These are phyloP conservation scores for Akanthomyces dipterigenus DNA, from an alignment of 2,329 filamentous ascomycete genomes.

Conservation along the genomic window DNA sequence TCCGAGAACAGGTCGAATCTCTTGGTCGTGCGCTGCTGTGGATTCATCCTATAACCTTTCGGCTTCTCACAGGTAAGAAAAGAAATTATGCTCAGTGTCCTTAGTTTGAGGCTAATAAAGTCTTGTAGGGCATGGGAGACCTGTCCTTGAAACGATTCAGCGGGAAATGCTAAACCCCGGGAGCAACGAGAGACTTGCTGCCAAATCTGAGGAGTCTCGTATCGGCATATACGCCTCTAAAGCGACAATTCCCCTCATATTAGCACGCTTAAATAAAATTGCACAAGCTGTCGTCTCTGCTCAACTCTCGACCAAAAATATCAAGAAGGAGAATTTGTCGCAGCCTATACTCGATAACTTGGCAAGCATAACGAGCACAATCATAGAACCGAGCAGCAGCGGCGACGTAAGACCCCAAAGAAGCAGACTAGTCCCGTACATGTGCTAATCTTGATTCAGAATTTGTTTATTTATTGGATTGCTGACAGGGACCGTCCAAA, in stretches of 20 bases:
- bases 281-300: slow-evolving; percentile 21
- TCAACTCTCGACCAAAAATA: slow-evolving; percentile 19
- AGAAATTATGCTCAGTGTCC: too few species aligned
- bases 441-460: slow-evolving; percentile 18
- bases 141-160: slow-evolving; percentile 22
- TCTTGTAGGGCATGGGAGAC: slow-evolving; percentile 14
- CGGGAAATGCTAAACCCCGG: slow-evolving; percentile 25
- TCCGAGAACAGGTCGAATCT: slow-evolving; percentile 6
- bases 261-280: slow-evolving; percentile 30
- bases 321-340: slow-evolving; percentile 16
- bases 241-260: slow-evolving; percentile 23
- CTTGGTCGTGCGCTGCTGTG: slow-evolving; percentile 5
- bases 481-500: slow-evolving; percentile 17
- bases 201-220: slow-evolving; percentile 16
- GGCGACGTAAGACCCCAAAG: slow-evolving; percentile 17
- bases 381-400: slow-evolving; percentile 17
- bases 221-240: slow-evolving; percentile 27
- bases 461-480: slow-evolving; percentile 38
- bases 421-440: neutral
- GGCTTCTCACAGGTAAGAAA: slow-evolving; percentile 7
- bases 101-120: neutral
- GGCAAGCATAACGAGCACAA: slow-evolving; percentile 27
- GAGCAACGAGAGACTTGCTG: slow-evolving; percentile 25
- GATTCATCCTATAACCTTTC: neutral
- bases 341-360: slow-evolving; percentile 24